Evolutionary conservation across 2,329 filamentous ascomycete genomes (phyloP), one percentile per base, ranked within the genome.

Genomic region (Penicillium sclerotiorum): DNA sequence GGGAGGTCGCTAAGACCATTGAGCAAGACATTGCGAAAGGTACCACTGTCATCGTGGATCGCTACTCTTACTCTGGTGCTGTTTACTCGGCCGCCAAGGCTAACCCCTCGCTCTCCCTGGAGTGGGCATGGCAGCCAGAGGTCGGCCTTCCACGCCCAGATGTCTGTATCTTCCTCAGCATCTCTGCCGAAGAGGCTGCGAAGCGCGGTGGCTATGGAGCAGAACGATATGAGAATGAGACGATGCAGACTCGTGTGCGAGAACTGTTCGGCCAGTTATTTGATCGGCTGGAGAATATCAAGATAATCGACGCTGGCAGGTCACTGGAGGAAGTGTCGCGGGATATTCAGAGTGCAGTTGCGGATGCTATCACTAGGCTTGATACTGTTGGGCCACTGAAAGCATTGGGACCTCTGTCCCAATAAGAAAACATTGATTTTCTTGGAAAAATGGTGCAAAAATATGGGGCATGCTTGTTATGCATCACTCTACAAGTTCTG

Each of bases 61-160:
- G 94, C 40, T 99, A 97, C 75, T 95, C 95, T 69, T 93, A 96
- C 76, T 94, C 89, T 17, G 94, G 94, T 46, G 89, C 92, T 49
- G 90, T 96, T 42, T 99, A 97, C 75, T 90, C 87, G 20, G 90
- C 90, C 0, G 93, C 94, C 3, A 97, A 97, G 68, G 78, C 83
- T 37, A 90, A 89, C 59, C 82, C 86, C 0, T 70, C 77, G 2
- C 79, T 96, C 11, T 76, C 81, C 0, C 77, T 96, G 0, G 73
- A 80, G 0, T 99, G 94, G 92, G 91, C 90, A 7, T 85, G 89
- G 59, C 80, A 85, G 13, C 90, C 92, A 1, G 94, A 97, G 62
- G 80, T 89, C 12, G 93, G 93, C 0, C 80, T 99, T 0, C 93
- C 94, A 1, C 82, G 88, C 4, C 93, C 94, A 0, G 94, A 99